Conservation (phyloP, 2,329 filamentous ascomycete genomes). For the Microdochium bolleyi region DNA sequence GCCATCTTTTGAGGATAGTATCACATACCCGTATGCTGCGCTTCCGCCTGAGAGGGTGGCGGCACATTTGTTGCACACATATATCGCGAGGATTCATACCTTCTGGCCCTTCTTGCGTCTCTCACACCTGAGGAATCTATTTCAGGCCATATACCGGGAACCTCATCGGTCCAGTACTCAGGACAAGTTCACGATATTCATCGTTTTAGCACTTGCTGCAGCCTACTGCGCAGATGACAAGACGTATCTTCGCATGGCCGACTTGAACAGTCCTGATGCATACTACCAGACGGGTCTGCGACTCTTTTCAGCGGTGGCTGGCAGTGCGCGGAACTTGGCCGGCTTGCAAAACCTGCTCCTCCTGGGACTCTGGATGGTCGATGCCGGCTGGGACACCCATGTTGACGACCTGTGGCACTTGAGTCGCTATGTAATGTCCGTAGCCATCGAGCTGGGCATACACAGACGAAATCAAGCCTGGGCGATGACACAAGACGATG, state of each 20-base stretch:
- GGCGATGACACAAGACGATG: conserved; percentile 11
- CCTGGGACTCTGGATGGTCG: conserved; percentile 14
- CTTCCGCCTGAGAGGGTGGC: conserved; percentile 11
- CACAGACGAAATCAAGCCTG: conserved; percentile 11
- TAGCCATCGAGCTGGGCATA: conserved; percentile 13
- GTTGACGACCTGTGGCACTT: conserved; percentile 17
- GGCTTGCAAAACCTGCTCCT: conserved; percentile 12
- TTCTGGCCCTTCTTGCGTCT: conserved; percentile 18
- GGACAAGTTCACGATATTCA: conserved; percentile 10
- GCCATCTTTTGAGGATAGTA: not conserved
- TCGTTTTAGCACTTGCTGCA: conserved; percentile 10
- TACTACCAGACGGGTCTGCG: conserved; percentile 13
- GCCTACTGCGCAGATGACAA: conserved; percentile 4
- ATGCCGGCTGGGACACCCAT: conserved; percentile 9
- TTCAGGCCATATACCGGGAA: conserved; percentile 8
- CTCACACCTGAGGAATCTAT: conserved; percentile 6
- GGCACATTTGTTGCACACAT: conserved; percentile 7
- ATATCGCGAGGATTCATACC: conserved; percentile 13
- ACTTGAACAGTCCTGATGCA: conserved; percentile 10
- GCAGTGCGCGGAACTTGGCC: conserved; percentile 10
- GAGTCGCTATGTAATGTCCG: conserved; percentile 15
- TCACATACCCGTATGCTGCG: conserved; percentile 3
- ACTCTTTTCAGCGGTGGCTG: conserved; percentile 10
- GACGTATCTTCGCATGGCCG: conserved; percentile 9
- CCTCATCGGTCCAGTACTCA: conserved; percentile 5